Percentiles rank a stretch among this genome's conserved stretches.
Conservation (phyloP, 2,329 filamentous ascomycete species). For the Trichoderma afroharzianum region DNA sequence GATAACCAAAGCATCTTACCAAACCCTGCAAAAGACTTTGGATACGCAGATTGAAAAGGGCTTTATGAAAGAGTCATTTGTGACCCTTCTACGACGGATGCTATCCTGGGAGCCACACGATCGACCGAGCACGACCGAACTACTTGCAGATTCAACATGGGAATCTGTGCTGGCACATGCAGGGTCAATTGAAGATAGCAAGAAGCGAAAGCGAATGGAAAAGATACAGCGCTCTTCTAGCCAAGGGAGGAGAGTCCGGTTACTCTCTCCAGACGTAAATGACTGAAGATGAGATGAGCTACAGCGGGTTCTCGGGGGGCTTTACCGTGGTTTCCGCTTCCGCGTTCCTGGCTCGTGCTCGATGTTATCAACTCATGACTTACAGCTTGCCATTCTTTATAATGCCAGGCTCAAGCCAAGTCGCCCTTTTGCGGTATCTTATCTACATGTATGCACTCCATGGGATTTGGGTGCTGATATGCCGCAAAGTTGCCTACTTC, state of each 20-base stretch:
- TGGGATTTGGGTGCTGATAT: not conserved
- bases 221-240: not conserved
- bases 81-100: not conserved
- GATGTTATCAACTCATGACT: not conserved
- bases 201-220: not conserved
- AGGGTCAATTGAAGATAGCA: not conserved
- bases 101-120: not conserved
- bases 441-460: not conserved
- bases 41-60: not conserved
- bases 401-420: not conserved
- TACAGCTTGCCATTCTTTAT: not conserved
- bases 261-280: not conserved
- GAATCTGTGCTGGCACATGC: not conserved
- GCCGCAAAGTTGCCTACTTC: not conserved
- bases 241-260: not conserved
- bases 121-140: not conserved
- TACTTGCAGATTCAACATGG: not conserved
- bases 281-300: not conserved
- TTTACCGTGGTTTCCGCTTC: not conserved
- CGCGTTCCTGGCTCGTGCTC: not conserved
- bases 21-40: not conserved
- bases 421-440: not conserved
- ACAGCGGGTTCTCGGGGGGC: not conserved
- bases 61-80: not conserved
- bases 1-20: not conserved